Percentiles rank a stretch among this genome's conserved stretches.
Evolutionary conservation across 2,329 filamentous ascomycete genomes (phyloP).

Genomic region (Fusarium nygamai): DNA sequence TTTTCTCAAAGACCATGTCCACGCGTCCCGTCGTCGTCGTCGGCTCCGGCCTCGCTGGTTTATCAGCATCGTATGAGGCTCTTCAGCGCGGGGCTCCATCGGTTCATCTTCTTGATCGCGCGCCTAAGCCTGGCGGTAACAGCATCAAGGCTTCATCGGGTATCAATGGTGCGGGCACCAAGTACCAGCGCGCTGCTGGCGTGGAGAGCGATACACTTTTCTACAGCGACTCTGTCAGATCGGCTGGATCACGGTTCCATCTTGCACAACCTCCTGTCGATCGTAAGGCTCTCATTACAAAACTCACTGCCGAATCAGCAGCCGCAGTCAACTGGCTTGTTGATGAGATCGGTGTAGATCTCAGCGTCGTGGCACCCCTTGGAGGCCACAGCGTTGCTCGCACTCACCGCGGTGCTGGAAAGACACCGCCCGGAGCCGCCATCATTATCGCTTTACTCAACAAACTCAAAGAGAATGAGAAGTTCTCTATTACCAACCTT

Average conservation of each 20-base stretch:
- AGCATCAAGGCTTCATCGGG: conserved; percentile 74
- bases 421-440: conserved; percentile 66
- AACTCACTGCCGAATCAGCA: conserved; percentile 59
- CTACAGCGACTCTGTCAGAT: conserved; percentile 65
- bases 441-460: conserved; percentile 66
- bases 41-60: conserved; percentile 72
- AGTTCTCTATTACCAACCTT: conserved; percentile 62
- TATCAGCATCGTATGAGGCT: conserved; percentile 67
- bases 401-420: conserved; percentile 62
- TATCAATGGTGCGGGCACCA: conserved; percentile 70
- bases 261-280: conserved; percentile 38
- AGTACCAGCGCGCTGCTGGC: conserved; percentile 59
- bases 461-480: conserved; percentile 57
- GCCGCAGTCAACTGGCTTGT: conserved; percentile 65
- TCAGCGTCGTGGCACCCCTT: conserved; percentile 66
- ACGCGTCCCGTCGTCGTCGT: conserved; percentile 63
- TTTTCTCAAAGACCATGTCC: conserved; percentile 43
- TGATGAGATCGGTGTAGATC: conserved; percentile 66
- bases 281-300: conserved; percentile 57
- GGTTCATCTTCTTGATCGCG: conserved; percentile 69
- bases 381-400: conserved; percentile 66
- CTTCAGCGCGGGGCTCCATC: conserved; percentile 58
- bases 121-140: conserved; percentile 69
- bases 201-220: conserved; percentile 55
- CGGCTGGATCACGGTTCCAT: conserved; percentile 59